Evolutionary conservation across 1,284 basidiomycete species (phyloP), one percentile per base, ranked within the genome.

Genomic region (Phellinidium pouzarii): DNA sequence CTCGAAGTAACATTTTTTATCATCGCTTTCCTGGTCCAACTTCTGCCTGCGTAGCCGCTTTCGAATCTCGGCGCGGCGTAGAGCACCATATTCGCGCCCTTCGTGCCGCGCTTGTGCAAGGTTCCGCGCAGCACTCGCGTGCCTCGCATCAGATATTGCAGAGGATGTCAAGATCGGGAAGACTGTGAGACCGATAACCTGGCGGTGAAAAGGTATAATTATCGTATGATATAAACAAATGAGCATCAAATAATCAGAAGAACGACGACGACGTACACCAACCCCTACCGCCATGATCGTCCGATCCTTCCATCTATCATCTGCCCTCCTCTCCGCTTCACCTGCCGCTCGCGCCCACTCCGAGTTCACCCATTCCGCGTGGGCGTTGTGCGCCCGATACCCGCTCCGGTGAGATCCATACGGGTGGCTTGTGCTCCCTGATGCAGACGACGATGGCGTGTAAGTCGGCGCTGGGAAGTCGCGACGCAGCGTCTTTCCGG

Each of bases 21-120:
- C 49, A 20, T 50, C 42, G 41, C 51, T 50, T 22, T 51, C 53
- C 34, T 37, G 48, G 7, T 52, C 50, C 22, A 56, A 25, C 47
- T 65, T 61, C 34, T 61, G 59, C 57, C 66, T 68, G 41, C 61
- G 62, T 14, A 76, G 71, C 2, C 66, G 66, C 45, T 64, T 62
- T 14, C 66, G 63, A 54, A 78, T 75, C 52, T 68, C 65, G 52
- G 57, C 58, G 17, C 76, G 64, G 17, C 71, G 62, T 53, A 73
- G 69, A 41, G 62, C 59, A 1, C 75, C 75, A 58, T 65, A 64
- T 48, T 69, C 64, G 29, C 67, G 63, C 11, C 71, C 75, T 17
- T 74, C 75, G 12, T 61, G 59, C 12, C 73, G 63, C 3, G 75
- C 75, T 45, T 68, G 65, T 0, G 72, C 67, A 5, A 77, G 67